phyloP scores from a whole-genome alignment of 2,329 filamentous ascomycete species.

The Calonectria pseudoreteaudii region DNA sequence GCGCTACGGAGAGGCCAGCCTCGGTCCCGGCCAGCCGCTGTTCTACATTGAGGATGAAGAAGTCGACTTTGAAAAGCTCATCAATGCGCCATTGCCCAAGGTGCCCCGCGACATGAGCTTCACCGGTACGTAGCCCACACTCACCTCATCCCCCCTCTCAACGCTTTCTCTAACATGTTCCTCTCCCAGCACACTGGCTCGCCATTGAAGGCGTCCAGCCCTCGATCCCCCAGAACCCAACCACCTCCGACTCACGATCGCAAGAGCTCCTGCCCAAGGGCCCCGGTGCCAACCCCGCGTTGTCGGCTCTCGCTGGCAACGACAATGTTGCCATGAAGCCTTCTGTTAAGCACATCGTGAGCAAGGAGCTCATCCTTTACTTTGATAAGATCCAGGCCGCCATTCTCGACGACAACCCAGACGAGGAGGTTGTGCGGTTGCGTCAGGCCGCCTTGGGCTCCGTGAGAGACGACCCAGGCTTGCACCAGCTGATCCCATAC shows the following conservation, averaged over 20 bases:
- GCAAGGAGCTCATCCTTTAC: conserved; percentile 95
- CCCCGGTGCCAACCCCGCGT: conserved; percentile 84
- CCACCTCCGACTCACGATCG: conserved; percentile 82
- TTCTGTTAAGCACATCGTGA: conserved; percentile 93
- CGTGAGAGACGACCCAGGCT: conserved; percentile 87
- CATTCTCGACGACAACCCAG: conserved; percentile 87
- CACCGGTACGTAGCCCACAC: conserved; percentile 71
- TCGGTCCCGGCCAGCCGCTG: conserved; percentile 92
- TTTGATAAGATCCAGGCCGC: conserved; percentile 95
- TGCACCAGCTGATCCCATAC: conserved; percentile 96
- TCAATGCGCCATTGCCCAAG: conserved; percentile 94
- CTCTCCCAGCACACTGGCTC: conserved; percentile 85
- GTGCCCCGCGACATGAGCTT: conserved; percentile 93
- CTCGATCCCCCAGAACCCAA: conserved; percentile 95
- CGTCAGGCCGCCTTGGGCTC: conserved; percentile 88
- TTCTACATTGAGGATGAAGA: conserved; percentile 99
- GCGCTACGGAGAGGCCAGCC: conserved; percentile 91
- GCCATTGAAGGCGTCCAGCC: conserved; percentile 98
- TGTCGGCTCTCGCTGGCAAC: conserved; percentile 83
- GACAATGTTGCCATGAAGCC: conserved; percentile 89
- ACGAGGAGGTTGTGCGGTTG: conserved; percentile 78
- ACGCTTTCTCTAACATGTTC: conserved; percentile 28
- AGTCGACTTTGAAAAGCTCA: conserved; percentile 98
- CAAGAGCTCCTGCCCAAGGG: conserved; percentile 92
- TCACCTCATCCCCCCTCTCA: not conserved